A percentile compares a stretch with the other conserved stretches of the same genome.
phyloP scores from a whole-genome alignment of 2,329 filamentous ascomycete species.

The Cladophialophora yegresii region DNA sequence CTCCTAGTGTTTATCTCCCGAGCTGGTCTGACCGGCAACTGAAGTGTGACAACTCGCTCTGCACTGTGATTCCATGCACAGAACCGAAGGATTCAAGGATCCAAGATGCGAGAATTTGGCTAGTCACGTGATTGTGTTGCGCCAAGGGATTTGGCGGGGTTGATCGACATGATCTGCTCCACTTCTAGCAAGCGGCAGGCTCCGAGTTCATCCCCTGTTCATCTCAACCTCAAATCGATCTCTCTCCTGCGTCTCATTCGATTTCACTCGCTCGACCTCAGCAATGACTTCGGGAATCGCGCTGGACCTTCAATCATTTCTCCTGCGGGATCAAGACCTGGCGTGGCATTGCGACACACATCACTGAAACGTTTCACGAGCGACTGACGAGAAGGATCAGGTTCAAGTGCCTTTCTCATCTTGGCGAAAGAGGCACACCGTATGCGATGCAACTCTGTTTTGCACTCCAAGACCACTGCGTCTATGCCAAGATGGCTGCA shows the following conservation, averaged over 20 bases:
- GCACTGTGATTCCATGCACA: background rate
- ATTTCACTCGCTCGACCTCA: background rate
- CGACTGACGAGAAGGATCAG: background rate
- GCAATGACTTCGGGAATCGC: background rate
- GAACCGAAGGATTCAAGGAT: background rate
- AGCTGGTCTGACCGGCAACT: background rate
- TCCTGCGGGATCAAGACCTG: background rate
- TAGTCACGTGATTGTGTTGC: background rate
- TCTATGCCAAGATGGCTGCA: conserved; percentile 7
- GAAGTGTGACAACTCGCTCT: background rate
- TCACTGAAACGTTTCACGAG: background rate
- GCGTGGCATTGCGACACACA: background rate
- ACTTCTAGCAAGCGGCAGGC: background rate
- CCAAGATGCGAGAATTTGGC: background rate
- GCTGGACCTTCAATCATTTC: background rate
- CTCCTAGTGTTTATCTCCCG: background rate
- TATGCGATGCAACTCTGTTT: conserved; percentile 14
- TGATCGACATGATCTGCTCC: background rate
- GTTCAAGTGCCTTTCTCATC: background rate
- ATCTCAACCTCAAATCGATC: background rate
- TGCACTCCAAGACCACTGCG: conserved; percentile 8
- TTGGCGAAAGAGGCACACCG: background rate
- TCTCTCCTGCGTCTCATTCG: background rate
- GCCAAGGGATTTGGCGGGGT: background rate
- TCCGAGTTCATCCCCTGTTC: no score